Base-by-base conservation (phyloP, 2,329 filamentous ascomycete species). In the Diaporthe ilicicola region DNA sequence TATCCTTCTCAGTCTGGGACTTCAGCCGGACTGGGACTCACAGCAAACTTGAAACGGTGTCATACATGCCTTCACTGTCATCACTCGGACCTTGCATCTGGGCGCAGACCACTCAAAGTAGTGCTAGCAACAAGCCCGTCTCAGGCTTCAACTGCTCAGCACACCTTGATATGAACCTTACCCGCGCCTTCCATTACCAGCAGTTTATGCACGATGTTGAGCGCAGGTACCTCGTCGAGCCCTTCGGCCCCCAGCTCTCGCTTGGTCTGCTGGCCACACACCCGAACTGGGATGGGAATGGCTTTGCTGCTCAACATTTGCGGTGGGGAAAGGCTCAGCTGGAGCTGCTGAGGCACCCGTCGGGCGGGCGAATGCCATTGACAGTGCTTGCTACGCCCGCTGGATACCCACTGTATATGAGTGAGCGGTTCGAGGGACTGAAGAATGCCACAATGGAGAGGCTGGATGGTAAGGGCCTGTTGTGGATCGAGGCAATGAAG, bases 221-320 rank as follows among this genome's bases (percentile, higher is more conserved):
- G 15, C 27, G 50, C 9, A 67, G 59, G 19, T 70, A 50, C 39
- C 54, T 72, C 9, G 1, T 19, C 4, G 27, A 44, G 17, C 54
- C 68, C 10, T 37, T 64, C 39, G 44, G 32, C 13, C 27, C 22
- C n/a, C 64, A 70, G 27, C 10, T 72, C 22, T 39, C 51, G 8
- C 71, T 72, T 1, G 48, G 15, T 2, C 50, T 72, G 10, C 68
- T 72, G 10, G 71, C 71, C 13, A 72, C 71, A 19, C 68, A 72
- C 24, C 71, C 68, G 15, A 46, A 50, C 15, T 72, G 71, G 71
- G 71, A 72, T 39, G 71, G 71, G 8, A 67, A 72, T 19, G 68
- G 71, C 1, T 72, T 72, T 19, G 71, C 54, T 17, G 37, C 68
- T 17, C 17, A 24, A 17, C 71, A 70, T 17, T 42, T 72, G 8